Evolutionary conservation across 306 rosid genomes (phyloP), one percentile per base, ranked within the genome.

Genomic region (Chamaecrista fasciculata): DNA sequence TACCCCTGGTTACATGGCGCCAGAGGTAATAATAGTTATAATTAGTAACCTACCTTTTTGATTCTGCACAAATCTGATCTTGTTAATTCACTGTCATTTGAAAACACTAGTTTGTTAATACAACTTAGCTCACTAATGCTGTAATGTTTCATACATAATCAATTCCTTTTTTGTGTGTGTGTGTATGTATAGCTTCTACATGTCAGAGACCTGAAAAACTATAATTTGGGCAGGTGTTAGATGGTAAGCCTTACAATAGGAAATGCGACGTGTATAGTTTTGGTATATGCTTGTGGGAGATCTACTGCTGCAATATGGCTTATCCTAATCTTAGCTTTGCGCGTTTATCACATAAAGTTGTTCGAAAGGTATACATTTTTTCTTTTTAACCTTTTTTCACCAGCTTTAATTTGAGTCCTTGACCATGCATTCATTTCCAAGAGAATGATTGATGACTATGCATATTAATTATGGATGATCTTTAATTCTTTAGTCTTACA

Each of bases 281-380:
- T 63, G 98, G 95, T 47, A 89, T 92, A 74, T 92, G 96, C 88
- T 76, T 92, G 74, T 92, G 98, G 98, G 98, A 92, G 77, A 84
- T 86, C 47, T 92, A 92, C 65, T 92, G 98, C 65, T 92, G 96
- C 20, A 95, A 85, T 61, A 84, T 92, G 96, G 96, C 98, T 50
- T 93, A 86, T 74, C 80, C 96, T 3, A 71, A 82, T 82, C 83
- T 84, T 20, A 83, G 91, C 79, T 86, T 90, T 72, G 87, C 89
- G 2, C 91, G 86, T 61, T 70, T 85, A 23, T 86, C 96, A 2
- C 75, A 90, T 8, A 96, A 88, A 10, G 93, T 88, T 24, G 96
- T 85, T 18, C 84, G 84, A 9, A 92, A 90, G 78, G 96, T 90
- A 11, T 1, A 77, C 23, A 43, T 10, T 10, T 2, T 4, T 34